Evolutionary conservation across 345 rosid species (phyloP), one percentile per base, ranked within the genome.

Genomic region (Trapa bicornis): DNA sequence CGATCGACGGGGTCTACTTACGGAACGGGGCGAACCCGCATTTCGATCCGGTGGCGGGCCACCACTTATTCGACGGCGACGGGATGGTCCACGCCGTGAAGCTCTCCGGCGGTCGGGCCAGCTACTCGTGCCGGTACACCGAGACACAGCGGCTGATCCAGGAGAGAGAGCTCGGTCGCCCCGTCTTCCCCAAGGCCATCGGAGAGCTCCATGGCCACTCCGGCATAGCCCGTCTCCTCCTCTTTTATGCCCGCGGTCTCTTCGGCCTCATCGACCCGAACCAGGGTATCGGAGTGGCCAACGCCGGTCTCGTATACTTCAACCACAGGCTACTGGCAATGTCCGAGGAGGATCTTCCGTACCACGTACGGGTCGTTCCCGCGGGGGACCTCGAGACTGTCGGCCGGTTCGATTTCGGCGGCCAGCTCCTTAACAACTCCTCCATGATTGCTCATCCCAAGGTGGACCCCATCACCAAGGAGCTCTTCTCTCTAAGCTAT

Each of bases 381-480:
- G 67, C 77, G 5, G 92, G 91, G n/a, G 96, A 89, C 76, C 82
- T 92, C 9, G 76, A 89, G 71, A 92, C 98, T 0, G 85, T 83
- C 33, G 89, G 89, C 0, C 76, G 98, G 43, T 86, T 78, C 80
- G 67, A 78, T 74, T 92, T 92, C 66, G 72, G 74, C 37, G 79
- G 84, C 2, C 89, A 89, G 41, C 83, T 92, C 2, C 65, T 71
- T n/a, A 22, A 54, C 60, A 54, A 54, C 5, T 79, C 87, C 36
- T 71, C 87, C 5, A 92, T 92, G 98, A 92, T 92, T 70, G 98
- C 98, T 3, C 98, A 92, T 73, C 98, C 98, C 0, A 92, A 92
- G 61, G 70, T 89, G 16, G 98, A 92, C 62, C 92, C 98, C 0
- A 65, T 68, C 14, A 70, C 98, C 4, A 81, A 80, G 60, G 88